phyloP scores from a whole-genome alignment of 371 early-diverging fungal species.

The Mucor saturninus region DNA sequence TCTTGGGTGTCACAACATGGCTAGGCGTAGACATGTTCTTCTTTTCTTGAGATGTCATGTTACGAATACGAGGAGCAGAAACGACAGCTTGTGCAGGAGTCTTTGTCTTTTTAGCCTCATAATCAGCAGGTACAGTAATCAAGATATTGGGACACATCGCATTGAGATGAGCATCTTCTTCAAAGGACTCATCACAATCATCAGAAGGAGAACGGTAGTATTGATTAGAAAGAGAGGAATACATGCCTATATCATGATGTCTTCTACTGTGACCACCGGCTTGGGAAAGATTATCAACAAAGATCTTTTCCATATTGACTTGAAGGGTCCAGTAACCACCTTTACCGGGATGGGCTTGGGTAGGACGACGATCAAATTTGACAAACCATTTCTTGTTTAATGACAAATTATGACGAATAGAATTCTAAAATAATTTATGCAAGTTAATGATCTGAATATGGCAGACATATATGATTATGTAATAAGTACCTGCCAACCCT shows the following conservation, averaged over 20 bases:
- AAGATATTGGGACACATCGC: slow-evolving; percentile 23
- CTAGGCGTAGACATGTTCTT: background rate
- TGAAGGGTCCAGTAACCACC: slow-evolving; percentile 95
- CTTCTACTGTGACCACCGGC: slow-evolving; percentile 52
- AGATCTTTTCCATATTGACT: slow-evolving; percentile 46
- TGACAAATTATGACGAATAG: slow-evolving; percentile 98
- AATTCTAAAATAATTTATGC: slow-evolving; percentile 71
- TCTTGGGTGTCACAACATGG: slow-evolving; percentile 11
- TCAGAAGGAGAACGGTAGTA: slow-evolving; percentile 8
- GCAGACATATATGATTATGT: background rate
- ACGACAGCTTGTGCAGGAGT: background rate
- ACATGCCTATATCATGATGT: slow-evolving; percentile 52
- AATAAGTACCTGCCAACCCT: slow-evolving; percentile 82
- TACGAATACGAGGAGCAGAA: slow-evolving; percentile 24
- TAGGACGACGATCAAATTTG: slow-evolving; percentile 84
- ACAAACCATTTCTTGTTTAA: slow-evolving; percentile 92
- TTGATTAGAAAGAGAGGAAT: slow-evolving; percentile 34
- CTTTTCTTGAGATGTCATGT: slow-evolving; percentile 25
- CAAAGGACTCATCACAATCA: background rate
- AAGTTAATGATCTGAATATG: background rate
- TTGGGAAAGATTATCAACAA: slow-evolving; percentile 52
- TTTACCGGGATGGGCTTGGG: slow-evolving; percentile 92
- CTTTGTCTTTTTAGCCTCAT: slow-evolving; percentile 28
- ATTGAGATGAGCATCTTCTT: background rate
- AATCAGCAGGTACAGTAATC: slow-evolving; percentile 39